These are phyloP conservation scores for Candida pseudofarinosa DNA, from an alignment of 805 yeast species.

Conservation along the genomic window DNA sequence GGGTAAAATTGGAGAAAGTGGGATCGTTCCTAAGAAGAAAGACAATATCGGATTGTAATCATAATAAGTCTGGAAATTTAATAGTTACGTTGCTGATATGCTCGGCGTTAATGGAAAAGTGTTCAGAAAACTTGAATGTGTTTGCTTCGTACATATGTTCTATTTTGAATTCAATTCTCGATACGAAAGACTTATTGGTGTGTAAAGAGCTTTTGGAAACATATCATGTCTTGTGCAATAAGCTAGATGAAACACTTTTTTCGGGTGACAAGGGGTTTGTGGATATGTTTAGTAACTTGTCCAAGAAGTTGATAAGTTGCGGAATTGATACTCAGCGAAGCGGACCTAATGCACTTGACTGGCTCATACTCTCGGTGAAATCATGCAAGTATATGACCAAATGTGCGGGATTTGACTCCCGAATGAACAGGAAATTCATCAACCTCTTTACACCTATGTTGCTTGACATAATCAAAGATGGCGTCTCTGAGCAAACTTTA, in stretches of 20 bases:
- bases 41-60: conserved; percentile 56
- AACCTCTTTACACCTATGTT: conserved; percentile 35
- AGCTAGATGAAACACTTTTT: conserved; percentile 59
- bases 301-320: conserved; percentile 15
- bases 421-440: conserved; percentile 26
- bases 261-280: conserved; percentile 62
- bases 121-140: conserved; percentile 79
- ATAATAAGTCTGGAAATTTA: conserved; percentile 70
- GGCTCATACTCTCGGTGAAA: conserved; percentile 42
- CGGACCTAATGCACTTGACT: conserved; percentile 36
- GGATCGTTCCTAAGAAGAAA: conserved; percentile 62
- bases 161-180: conserved; percentile 51
- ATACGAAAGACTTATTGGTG: conserved; percentile 57
- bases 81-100: conserved; percentile 76
- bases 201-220: conserved; percentile 50
- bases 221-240: conserved; percentile 39
- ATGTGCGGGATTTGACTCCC: conserved; percentile 32
- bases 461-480: conserved; percentile 27
- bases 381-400: conserved; percentile 37
- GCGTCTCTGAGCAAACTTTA: conserved; percentile 16
- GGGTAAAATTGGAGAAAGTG: conserved; percentile 86
- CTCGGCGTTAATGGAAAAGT: conserved; percentile 63
- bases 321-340: conserved; percentile 7
- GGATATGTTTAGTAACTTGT: conserved; percentile 37
- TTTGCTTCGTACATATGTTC: conserved; percentile 67